A percentile compares a stretch with the other conserved stretches of the same genome.
These are phyloP conservation scores for Alectoria sarmentosa DNA, from an alignment of 495 filamentous ascomycete species.

Conservation along the genomic window DNA sequence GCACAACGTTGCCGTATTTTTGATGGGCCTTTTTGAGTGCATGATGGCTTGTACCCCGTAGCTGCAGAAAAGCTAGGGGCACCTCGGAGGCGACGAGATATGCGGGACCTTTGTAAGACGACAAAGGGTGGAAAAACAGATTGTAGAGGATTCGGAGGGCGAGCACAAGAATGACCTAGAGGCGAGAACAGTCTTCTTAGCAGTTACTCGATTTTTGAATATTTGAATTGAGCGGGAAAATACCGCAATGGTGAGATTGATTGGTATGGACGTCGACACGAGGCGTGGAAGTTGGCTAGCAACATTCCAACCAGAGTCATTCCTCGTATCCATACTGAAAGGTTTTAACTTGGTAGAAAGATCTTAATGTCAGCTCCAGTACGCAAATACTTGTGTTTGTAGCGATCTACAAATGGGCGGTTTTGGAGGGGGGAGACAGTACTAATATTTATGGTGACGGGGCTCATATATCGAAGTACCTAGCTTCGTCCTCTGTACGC, in stretches of 20 bases:
- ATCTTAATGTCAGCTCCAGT: neutral
- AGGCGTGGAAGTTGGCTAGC: neutral
- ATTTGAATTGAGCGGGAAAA: neutral
- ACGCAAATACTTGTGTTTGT: neutral
- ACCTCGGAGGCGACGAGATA: conserved; percentile 9
- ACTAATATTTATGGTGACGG: too few species aligned
- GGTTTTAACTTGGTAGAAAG: neutral
- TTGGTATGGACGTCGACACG: neutral
- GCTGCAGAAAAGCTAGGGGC: conserved; percentile 1
- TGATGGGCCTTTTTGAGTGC: conserved; percentile 25
- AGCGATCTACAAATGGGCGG: neutral
- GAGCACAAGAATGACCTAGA: neutral
- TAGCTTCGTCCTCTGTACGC: too few species aligned
- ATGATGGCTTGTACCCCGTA: conserved; percentile 7
- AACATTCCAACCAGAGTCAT: neutral
- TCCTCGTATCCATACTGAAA: neutral
- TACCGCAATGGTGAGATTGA: neutral
- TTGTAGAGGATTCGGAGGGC: conserved; percentile 22
- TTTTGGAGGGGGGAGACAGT: neutral
- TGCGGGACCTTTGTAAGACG: conserved; percentile 25
- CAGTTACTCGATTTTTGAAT: neutral
- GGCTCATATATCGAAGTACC: too few species aligned
- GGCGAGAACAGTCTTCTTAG: neutral
- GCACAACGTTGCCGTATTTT: conserved; percentile 42
- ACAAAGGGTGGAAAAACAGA: conserved; percentile 29